phyloP scores from a whole-genome alignment of 176 grass and related monocot genomes.

The Lolium multiflorum region DNA sequence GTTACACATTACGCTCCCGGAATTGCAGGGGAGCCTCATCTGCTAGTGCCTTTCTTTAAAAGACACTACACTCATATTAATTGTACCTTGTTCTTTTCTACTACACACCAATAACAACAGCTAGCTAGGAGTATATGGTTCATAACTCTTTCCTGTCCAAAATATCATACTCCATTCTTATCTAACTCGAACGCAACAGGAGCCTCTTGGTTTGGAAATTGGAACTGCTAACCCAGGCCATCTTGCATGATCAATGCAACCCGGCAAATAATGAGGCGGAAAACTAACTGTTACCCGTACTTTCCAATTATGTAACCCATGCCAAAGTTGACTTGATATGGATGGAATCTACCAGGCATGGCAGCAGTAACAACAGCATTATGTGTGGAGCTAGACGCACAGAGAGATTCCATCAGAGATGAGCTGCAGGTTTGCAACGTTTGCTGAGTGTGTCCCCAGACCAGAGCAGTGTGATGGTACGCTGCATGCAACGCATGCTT shows the following conservation, averaged over 20 bases:
- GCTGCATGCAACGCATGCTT: not conserved
- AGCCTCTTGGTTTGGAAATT: conserved; percentile 7
- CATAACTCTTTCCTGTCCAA: not conserved
- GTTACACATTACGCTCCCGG: conserved; percentile 44
- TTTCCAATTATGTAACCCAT: conserved; percentile 3
- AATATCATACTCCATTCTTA: not conserved
- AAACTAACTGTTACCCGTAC: not conserved
- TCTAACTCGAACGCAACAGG: not conserved
- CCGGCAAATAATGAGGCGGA: not conserved
- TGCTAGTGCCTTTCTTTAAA: conserved; percentile 3
- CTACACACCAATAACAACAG: not conserved
- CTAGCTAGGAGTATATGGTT: not conserved
- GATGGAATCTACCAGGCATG: conserved; percentile 15
- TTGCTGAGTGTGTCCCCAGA: not conserved
- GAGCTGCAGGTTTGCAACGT: conserved; percentile 29
- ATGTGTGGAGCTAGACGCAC: not conserved
- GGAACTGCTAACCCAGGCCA: not conserved
- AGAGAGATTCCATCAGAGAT: conserved; percentile 35
- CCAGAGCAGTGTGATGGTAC: conserved; percentile 13
- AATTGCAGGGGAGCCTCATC: conserved; percentile 39
- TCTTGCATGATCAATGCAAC: conserved; percentile 1
- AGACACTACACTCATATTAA: conserved; percentile 18
- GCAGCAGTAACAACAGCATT: not conserved
- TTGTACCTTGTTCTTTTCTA: conserved; percentile 35
- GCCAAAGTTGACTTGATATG: conserved; percentile 27